Base-by-base conservation (phyloP, 2,329 filamentous ascomycete genomes). In the Venturia aucupariae region DNA sequence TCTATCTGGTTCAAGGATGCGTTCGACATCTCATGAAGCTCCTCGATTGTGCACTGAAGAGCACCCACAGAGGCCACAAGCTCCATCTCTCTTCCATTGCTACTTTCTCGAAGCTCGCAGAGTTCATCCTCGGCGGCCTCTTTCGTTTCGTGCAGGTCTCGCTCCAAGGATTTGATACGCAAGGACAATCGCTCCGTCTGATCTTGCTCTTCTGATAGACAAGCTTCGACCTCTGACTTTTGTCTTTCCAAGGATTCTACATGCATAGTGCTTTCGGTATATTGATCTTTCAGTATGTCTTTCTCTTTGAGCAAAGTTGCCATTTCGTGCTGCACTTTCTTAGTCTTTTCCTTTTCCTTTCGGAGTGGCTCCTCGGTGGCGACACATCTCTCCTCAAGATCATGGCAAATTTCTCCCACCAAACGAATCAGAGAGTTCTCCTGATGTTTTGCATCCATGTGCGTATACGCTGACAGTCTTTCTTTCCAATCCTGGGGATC, bases 351-450 rank as follows among this genome's bases (percentile, higher is more conserved):
- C 64, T 75, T 72, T 67, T 81, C 81, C 19, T 73, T 72, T 4
- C 77, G 76, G 15, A 86, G 73, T 6, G 84, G 84, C 60, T 76
- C 76, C 71, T 86, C 84, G 2, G 82, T 76, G 39, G 77, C 78
- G 41, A 80, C 76, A 68, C 84, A 86, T 8, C 84, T 79, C 11
- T 72, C 73, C 68, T 86, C 84, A 0, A 86, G 74, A 64, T 84
- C 82, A 30, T 78, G 76, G 68, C 83, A 86, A 15, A 82, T 79
- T 41, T 81, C 77, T 19, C 79, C 76, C 19, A 86, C 78, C 24
- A 80, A 76, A 11, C 76, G 74, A 35, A 82, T 71, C 10, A 86
- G 72, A 1, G 72, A 73, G n/a, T 80, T 75, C 8, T 81, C 74
- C 39, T 81, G 78, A 32, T 75, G 72, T 17, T 72, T 73, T 17